phyloP scores from a whole-genome alignment of 257 asterid genomes.

The Asclepias syriaca region DNA sequence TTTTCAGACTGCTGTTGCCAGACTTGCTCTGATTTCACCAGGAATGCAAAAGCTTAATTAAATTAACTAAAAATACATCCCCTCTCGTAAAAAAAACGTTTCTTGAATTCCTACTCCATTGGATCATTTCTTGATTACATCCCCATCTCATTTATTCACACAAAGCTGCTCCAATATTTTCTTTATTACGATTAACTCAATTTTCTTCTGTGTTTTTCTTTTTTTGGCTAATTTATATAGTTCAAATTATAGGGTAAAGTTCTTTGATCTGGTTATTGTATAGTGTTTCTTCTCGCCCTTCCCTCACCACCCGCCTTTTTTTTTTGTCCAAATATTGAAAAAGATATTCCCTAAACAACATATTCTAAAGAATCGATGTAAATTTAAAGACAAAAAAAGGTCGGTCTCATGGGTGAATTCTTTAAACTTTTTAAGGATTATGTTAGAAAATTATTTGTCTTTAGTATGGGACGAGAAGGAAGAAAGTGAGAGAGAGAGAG shows the following conservation, averaged over 20 bases:
- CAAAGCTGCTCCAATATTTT: conserved; percentile 1
- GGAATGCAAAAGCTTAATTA: conserved; percentile 30
- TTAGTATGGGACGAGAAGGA: too few species aligned
- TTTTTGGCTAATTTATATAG: too few species aligned
- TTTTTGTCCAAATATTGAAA: not conserved
- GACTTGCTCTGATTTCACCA: conserved; percentile 49
- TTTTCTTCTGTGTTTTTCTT: too few species aligned
- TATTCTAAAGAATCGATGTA: too few species aligned
- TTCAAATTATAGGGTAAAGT: not conserved
- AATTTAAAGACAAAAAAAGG: too few species aligned
- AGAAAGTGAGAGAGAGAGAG: too few species aligned
- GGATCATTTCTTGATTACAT: conserved; percentile 16
- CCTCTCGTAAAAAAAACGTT: not conserved
- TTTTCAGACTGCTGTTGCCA: conserved; percentile 51
- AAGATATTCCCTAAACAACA: too few species aligned
- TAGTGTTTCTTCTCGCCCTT: too few species aligned
- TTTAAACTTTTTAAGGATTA: too few species aligned
- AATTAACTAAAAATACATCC: not conserved
- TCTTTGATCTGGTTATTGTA: not conserved
- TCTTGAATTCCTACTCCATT: not conserved
- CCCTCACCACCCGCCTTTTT: not conserved
- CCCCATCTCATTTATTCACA: not conserved
- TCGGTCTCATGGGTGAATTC: too few species aligned
- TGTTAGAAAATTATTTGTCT: too few species aligned
- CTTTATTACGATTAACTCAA: not conserved